A percentile compares a stretch with the other conserved stretches of the same genome.
phyloP scores from a whole-genome alignment of 2,329 filamentous ascomycete species.

The Colletotrichum tanaceti region DNA sequence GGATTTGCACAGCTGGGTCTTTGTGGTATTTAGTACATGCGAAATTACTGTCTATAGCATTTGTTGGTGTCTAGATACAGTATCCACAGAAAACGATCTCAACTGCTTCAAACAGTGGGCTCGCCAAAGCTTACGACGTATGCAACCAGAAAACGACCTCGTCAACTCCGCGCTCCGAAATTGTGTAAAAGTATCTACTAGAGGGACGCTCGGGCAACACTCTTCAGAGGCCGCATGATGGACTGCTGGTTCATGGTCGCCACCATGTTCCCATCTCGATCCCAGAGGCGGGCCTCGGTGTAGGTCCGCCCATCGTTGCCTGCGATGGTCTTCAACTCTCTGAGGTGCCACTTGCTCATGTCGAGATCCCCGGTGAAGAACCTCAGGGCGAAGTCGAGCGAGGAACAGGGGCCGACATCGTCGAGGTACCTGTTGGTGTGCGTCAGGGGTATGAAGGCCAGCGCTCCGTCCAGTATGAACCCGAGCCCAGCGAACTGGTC shows the following conservation, averaged over 20 bases:
- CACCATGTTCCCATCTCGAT: slow-evolving; percentile 56
- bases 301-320: slow-evolving; percentile 57
- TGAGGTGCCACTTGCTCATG: slow-evolving; percentile 56
- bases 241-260: slow-evolving; percentile 62
- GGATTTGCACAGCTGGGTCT: too few species aligned
- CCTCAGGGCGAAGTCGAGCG: slow-evolving; percentile 63
- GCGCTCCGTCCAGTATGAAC: slow-evolving; percentile 58
- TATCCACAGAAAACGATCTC: not conserved
- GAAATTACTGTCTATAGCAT: not conserved
- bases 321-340: slow-evolving; percentile 53
- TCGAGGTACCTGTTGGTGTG: slow-evolving; percentile 57
- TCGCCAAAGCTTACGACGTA: not conserved
- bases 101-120: not conserved
- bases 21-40: too few species aligned
- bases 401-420: slow-evolving; percentile 57
- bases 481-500: slow-evolving; percentile 54
- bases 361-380: slow-evolving; percentile 54
- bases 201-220: slow-evolving; percentile 7
- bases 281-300: slow-evolving; percentile 58
- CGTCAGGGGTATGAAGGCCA: slow-evolving; percentile 57
- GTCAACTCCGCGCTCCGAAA: not conserved
- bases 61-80: not conserved
- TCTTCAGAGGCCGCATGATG: slow-evolving; percentile 47
- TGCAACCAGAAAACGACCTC: not conserved
- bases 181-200: not conserved